A percentile compares a stretch with the other conserved stretches of the same genome.
Conservation (phyloP, 768 basidiomycete genomes). For the Lentinula detonsa region DNA sequence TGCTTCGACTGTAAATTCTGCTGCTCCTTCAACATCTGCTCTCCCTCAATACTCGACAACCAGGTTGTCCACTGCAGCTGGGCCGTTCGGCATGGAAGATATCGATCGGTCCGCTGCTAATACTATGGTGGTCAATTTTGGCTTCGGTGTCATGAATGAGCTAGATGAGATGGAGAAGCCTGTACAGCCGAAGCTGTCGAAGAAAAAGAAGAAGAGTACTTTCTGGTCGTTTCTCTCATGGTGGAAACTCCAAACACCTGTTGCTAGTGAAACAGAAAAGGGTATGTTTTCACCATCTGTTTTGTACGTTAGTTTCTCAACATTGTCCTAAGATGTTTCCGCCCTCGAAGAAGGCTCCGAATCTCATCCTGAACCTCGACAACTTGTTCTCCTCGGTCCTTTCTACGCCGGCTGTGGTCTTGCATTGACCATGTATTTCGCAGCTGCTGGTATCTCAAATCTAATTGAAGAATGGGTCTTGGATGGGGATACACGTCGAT, state of each 20-base stretch:
- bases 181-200: background rate
- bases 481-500: slow-evolving; percentile 57
- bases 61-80: background rate
- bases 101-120: background rate
- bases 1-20: background rate
- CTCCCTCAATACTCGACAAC: background rate
- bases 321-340: background rate
- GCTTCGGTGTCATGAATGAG: background rate
- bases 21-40: background rate
- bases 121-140: background rate
- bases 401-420: slow-evolving; percentile 65
- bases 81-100: slow-evolving; percentile 7
- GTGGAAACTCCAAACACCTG: background rate
- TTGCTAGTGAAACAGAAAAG: background rate
- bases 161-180: background rate
- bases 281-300: background rate
- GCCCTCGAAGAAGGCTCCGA: background rate
- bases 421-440: slow-evolving; percentile 58
- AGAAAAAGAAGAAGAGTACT: background rate
- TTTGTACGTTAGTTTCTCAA: background rate
- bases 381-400: slow-evolving; percentile 57
- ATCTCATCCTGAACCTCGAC: slow-evolving; percentile 17
- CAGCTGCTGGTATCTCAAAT: slow-evolving; percentile 51
- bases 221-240: background rate
- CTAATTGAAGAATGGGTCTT: slow-evolving; percentile 64